These are phyloP conservation scores for Acanthamoeba royreba DNA, from an alignment of 208 protist genomes.

Conservation along the genomic window DNA sequence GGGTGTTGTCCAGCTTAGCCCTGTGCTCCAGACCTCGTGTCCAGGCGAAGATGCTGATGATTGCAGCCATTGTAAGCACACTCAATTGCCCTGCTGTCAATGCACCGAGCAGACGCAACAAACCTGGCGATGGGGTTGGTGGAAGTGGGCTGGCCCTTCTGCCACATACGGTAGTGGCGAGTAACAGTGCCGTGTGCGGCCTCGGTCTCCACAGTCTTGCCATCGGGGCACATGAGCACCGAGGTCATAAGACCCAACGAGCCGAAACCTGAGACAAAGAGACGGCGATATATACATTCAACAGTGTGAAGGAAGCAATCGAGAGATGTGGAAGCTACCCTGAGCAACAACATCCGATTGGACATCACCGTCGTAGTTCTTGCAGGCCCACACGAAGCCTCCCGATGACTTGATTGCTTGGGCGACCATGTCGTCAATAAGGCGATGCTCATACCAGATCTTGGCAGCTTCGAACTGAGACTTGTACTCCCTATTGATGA, in stretches of 20 bases:
- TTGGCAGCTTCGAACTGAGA: slow-evolving; percentile 38
- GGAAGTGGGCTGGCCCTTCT: slow-evolving; percentile 93
- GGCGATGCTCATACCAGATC: slow-evolving; percentile 84
- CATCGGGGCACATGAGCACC: slow-evolving; percentile 94
- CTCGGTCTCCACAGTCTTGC: slow-evolving; percentile 96
- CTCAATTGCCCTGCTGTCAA: not conserved
- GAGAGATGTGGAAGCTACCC: slow-evolving; percentile 49
- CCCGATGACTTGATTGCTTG: slow-evolving; percentile 69
- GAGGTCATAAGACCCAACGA: slow-evolving; percentile 94
- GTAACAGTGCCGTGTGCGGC: slow-evolving; percentile 97
- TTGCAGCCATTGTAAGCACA: too few species aligned
- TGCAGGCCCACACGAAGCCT: slow-evolving; percentile 96
- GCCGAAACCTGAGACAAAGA: not conserved
- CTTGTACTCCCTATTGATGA: not conserved
- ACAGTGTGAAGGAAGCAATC: not conserved
- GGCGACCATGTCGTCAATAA: slow-evolving; percentile 98
- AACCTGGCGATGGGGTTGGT: slow-evolving; percentile 96
- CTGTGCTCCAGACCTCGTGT: slow-evolving; percentile 93
- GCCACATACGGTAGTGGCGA: slow-evolving; percentile 94
- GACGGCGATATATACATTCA: not conserved
- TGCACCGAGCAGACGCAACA: too few species aligned
- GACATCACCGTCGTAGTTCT: slow-evolving; percentile 99
- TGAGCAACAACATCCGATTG: slow-evolving; percentile 97
- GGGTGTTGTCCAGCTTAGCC: slow-evolving; percentile 93
- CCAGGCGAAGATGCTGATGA: slow-evolving; percentile 96